These are phyloP conservation scores for Lentinula aciculospora DNA, from an alignment of 768 basidiomycete genomes.

Conservation along the genomic window DNA sequence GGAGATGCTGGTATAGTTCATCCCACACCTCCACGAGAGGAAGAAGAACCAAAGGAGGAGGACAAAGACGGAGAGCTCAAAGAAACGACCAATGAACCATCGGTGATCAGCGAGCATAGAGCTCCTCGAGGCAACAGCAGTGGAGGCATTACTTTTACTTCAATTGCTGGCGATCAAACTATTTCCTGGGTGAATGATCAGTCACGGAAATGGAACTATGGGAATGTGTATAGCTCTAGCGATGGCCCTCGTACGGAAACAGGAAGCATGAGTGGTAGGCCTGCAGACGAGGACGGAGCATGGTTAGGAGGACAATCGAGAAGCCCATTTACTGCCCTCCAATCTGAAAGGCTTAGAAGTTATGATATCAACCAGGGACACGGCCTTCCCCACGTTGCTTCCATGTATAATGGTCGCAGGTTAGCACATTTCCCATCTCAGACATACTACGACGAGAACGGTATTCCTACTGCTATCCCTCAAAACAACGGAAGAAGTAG, in stretches of 20 bases:
- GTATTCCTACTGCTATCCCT: not conserved
- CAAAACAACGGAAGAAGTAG: not conserved
- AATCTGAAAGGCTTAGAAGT: not conserved
- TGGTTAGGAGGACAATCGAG: not conserved
- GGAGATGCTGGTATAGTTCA: not conserved
- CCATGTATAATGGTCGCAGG: not conserved
- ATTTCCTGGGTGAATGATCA: not conserved
- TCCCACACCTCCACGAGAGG: not conserved
- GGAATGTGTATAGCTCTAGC: not conserved
- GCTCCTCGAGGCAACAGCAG: not conserved
- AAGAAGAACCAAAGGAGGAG: not conserved
- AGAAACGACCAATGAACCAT: not conserved
- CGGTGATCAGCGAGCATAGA: not conserved
- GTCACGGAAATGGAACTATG: not conserved
- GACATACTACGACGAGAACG: not conserved
- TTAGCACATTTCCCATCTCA: not conserved
- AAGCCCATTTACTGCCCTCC: not conserved
- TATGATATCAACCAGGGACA: too few species aligned
- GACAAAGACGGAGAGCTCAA: not conserved
- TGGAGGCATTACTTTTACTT: constrained; percentile 1
- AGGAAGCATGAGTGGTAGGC: too few species aligned
- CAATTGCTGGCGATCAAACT: not conserved
- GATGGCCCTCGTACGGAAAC: not conserved
- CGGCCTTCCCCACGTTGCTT: not conserved
- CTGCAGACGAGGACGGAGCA: not conserved